These are phyloP conservation scores for Cnidoscolus chayamansa DNA, from an alignment of 441 rosid genomes.

Conservation along the genomic window DNA sequence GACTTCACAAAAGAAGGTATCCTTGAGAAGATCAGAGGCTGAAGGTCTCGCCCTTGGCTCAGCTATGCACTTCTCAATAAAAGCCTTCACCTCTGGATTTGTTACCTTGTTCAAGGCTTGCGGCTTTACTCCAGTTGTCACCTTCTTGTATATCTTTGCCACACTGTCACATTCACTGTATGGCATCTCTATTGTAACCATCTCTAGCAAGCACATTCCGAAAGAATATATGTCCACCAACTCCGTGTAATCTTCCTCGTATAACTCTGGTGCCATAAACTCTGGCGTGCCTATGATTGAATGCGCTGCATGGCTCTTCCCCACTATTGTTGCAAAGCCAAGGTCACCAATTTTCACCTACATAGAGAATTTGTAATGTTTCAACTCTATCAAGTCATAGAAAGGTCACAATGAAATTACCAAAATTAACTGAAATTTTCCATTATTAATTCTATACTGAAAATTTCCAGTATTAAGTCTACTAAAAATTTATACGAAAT, in stretches of 20 bases:
- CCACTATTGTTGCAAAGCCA: conserved; percentile 69
- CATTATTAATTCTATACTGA: not conserved
- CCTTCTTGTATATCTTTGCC: conserved; percentile 79
- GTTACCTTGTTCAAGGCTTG: conserved; percentile 43
- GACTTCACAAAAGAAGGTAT: conserved; percentile 60
- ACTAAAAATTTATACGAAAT: too few relatives aligned
- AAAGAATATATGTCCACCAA: conserved; percentile 77
- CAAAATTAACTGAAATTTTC: not conserved
- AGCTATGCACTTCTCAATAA: conserved; percentile 60
- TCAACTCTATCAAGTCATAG: conserved; percentile 5
- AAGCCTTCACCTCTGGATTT: conserved; percentile 52
- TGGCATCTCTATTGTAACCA: conserved; percentile 75
- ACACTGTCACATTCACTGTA: conserved; percentile 68
- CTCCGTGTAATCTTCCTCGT: conserved; percentile 79
- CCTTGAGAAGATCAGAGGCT: conserved; percentile 59
- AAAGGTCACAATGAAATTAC: not conserved
- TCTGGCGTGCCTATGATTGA: conserved; percentile 77
- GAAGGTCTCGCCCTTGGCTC: conserved; percentile 62
- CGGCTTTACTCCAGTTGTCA: conserved; percentile 53
- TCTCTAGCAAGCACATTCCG: conserved; percentile 82
- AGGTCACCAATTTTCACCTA: conserved; percentile 83
- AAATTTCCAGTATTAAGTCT: not conserved
- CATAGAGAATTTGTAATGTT: conserved; percentile 5
- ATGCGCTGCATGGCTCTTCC: conserved; percentile 66
- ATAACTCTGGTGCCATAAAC: conserved; percentile 88